Base-by-base conservation (phyloP, 108 stramenopile genomes). In the Tribonema minus region DNA sequence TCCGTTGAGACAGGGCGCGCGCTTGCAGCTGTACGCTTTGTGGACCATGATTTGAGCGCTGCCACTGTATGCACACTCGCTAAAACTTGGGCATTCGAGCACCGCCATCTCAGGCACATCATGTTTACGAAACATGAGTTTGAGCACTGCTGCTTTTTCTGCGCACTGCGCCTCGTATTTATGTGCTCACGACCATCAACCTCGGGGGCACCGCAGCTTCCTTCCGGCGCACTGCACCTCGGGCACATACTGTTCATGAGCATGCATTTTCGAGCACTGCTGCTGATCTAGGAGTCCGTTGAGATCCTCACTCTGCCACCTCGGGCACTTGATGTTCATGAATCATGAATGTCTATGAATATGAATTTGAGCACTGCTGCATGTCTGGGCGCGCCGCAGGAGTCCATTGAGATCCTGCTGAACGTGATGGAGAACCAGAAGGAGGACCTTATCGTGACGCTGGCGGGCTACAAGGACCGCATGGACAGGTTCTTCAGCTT, bases 401-500 rank as follows among this genome's bases (percentile, higher is more conserved):
- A 97, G 84, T 93, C 93, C 64, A 97, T 97, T 72, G 96, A 97
- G 86, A 97, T 97, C 88, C 91, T 97, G 60, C 91, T 97, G 12
- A 97, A 96, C 69, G 92, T 98, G 34, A 96, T 98, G 96, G 96
- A 98, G 90, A 93, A 88, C 85, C 92, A 94, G 77, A 92, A 91
- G 80, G 94, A 96, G 59, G 96, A 98, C 87, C 92, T 97, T 65
- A 94, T 97, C 75, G 93, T 97, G 31, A 93, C 93, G 58, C 91
- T 97, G 62, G 96, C 96, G 25, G 96, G 96, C 78, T 97, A 97
- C 92, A 94, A 96, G 86, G 95, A 97, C 87, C 91, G 94, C 64
- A 97, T 97, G 96, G 94, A 96, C 86, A 92, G 90, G 15, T 96
- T 96, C 91, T 96, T 96, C 92, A 93, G 92, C 58, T 95, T 93